Conservation (phyloP, 139 green algal genomes). For the Ettlia oleoabundans region DNA sequence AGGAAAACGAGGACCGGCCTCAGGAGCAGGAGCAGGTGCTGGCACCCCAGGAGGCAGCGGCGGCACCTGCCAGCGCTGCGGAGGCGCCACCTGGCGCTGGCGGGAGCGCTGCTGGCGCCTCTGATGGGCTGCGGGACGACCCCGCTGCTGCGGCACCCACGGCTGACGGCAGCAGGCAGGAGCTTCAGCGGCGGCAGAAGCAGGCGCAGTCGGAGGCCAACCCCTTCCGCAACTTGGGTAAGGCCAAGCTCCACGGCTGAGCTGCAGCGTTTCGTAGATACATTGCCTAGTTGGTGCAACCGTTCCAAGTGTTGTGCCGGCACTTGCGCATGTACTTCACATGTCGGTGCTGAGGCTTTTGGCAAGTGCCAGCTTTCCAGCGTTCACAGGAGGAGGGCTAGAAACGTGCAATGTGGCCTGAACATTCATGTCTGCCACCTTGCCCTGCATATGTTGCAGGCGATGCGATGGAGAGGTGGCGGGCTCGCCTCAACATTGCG, state of each 20-base stretch:
- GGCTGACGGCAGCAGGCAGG: neutral
- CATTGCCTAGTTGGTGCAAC: no score
- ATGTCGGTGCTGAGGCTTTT: no score
- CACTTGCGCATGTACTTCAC: no score
- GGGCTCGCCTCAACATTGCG: constrained; percentile 66
- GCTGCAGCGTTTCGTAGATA: no score
- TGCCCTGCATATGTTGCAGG: constrained; percentile 29
- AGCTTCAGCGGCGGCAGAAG: neutral
- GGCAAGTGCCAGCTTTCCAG: no score
- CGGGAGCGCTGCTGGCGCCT: constrained; percentile 32
- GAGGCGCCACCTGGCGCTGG: constrained; percentile 30
- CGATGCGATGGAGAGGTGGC: constrained; percentile 82
- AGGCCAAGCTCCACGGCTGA: no score
- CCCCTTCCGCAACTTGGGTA: constrained; percentile 68
- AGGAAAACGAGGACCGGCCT: constrained; percentile 14
- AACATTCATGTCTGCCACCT: no score
- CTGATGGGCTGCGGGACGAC: constrained; percentile 35
- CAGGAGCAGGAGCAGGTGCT: constrained; percentile 38
- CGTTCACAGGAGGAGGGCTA: no score
- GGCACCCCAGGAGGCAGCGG: neutral
- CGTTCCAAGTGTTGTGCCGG: no score
- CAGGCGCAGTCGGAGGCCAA: constrained; percentile 64
- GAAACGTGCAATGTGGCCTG: no score
- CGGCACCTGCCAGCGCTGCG: neutral
- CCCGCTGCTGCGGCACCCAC: constrained; percentile 1